These are phyloP conservation scores for Talaromyces sp. DNA, from an alignment of 2,329 filamentous ascomycete species.

Conservation along the genomic window DNA sequence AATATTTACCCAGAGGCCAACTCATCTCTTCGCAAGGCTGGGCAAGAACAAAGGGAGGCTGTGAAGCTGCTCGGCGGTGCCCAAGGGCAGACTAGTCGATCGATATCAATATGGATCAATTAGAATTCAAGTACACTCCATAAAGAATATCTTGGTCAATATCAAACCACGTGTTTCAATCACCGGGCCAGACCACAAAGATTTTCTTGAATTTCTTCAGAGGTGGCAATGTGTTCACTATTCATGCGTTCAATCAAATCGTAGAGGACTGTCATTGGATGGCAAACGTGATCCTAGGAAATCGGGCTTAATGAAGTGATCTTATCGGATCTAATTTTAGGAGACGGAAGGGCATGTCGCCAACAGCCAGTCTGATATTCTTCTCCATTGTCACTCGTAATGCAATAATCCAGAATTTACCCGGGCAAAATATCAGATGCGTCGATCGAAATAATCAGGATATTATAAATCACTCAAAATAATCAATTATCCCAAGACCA, in stretches of 20 bases:
- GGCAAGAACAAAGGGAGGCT: constrained; percentile 1
- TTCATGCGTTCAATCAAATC: not conserved
- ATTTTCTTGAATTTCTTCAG: not conserved
- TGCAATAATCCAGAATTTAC: not conserved
- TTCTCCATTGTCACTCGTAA: not conserved
- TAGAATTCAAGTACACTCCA: not conserved
- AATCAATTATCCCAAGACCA: not conserved
- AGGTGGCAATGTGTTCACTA: not conserved
- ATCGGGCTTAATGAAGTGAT: not conserved
- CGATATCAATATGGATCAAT: not conserved
- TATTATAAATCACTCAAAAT: not conserved
- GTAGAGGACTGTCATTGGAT: not conserved
- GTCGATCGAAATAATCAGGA: not conserved
- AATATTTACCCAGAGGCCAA: not conserved
- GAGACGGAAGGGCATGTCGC: not conserved
- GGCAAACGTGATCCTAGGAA: not conserved
- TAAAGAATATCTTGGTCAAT: not conserved
- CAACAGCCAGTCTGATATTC: not conserved
- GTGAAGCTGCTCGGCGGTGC: constrained; percentile 8
- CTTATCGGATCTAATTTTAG: constrained; percentile 10
- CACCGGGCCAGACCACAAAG: not conserved
- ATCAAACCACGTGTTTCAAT: not conserved
- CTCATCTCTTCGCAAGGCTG: not conserved
- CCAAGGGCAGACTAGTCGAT: not conserved
- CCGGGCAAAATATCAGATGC: not conserved